Percentiles rank a stretch among this genome's conserved stretches.
Conservation (phyloP, 805 yeast genomes). For the Metschnikowia santaceciliae region DNA sequence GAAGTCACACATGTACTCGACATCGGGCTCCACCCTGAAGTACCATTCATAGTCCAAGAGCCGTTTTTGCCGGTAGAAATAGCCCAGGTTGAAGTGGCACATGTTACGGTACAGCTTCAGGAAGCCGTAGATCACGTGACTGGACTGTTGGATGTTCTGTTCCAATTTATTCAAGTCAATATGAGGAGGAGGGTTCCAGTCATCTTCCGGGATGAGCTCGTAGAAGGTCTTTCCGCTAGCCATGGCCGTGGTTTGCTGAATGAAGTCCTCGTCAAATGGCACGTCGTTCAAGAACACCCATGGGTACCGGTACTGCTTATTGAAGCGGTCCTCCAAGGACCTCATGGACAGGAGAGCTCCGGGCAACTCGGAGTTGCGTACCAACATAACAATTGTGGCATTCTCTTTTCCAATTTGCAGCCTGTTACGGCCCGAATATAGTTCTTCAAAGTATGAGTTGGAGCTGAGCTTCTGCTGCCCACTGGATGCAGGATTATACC, state of each 20-base stretch:
- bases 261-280: conserved; percentile 40
- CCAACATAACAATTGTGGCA: conserved; percentile 86
- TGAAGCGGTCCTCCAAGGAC: conserved; percentile 42
- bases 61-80: conserved; percentile 46
- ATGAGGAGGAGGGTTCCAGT: conserved; percentile 39
- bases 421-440: conserved; percentile 27
- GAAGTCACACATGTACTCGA: conserved; percentile 53
- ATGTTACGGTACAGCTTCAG: conserved; percentile 52
- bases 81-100: conserved; percentile 76
- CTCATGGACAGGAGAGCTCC: conserved; percentile 57
- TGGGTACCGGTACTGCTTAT: conserved; percentile 36
- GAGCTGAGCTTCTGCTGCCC: conserved; percentile 17
- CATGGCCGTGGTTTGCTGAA: conserved; percentile 41
- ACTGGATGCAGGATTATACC: conserved; percentile 13
- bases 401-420: conserved; percentile 56
- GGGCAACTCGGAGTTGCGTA: conserved; percentile 71
- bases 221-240: conserved; percentile 40
- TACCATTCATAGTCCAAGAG: conserved; percentile 49
- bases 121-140: conserved; percentile 43
- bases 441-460: conserved; percentile 16
- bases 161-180: conserved; percentile 31
- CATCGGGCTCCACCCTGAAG: conserved; percentile 61
- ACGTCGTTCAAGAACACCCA: conserved; percentile 45
- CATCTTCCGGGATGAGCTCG: conserved; percentile 37
- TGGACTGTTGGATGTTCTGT: conserved; percentile 21